phyloP scores from a whole-genome alignment of 768 basidiomycete genomes.

The Pulveroboletus ravenelii region DNA sequence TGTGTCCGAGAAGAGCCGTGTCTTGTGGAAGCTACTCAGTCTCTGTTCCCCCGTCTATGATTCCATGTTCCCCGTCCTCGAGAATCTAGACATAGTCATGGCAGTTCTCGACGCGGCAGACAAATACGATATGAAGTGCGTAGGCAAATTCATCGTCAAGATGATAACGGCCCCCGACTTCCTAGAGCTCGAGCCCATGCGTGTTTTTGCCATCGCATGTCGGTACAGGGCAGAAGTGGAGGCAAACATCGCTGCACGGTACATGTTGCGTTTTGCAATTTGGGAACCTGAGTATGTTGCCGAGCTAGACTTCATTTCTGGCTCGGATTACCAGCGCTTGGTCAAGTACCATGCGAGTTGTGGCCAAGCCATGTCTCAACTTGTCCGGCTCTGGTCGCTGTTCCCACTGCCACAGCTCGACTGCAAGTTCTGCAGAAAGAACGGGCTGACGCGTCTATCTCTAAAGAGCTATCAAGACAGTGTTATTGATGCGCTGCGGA shows the following conservation, averaged over 20 bases:
- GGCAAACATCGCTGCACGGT: constrained; percentile 34
- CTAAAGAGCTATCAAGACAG: constrained; percentile 31
- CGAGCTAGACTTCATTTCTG: constrained; percentile 37
- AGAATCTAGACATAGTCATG: constrained; percentile 39
- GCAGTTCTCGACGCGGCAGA: constrained; percentile 41
- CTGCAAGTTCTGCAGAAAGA: constrained; percentile 34
- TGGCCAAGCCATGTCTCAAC: constrained; percentile 33
- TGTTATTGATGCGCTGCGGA: constrained; percentile 29
- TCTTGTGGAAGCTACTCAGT: constrained; percentile 39
- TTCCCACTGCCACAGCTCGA: constrained; percentile 30
- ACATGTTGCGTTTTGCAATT: constrained; percentile 34
- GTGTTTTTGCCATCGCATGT: constrained; percentile 36
- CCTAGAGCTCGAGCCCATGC: constrained; percentile 33
- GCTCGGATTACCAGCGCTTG: constrained; percentile 33
- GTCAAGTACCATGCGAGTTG: constrained; percentile 33
- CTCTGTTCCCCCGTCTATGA: constrained; percentile 48
- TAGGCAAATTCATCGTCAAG: constrained; percentile 33
- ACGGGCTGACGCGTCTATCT: constrained; percentile 30
- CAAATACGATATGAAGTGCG: constrained; percentile 49
- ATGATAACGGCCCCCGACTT: constrained; percentile 30
- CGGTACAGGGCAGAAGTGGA: constrained; percentile 33
- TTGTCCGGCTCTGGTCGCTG: constrained; percentile 28
- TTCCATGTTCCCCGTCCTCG: constrained; percentile 26
- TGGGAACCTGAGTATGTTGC: constrained; percentile 30
- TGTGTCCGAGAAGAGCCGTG: constrained; percentile 42